These are phyloP conservation scores for Scheffersomyces quercinus DNA, from an alignment of 1,139 yeast species.

Conservation along the genomic window DNA sequence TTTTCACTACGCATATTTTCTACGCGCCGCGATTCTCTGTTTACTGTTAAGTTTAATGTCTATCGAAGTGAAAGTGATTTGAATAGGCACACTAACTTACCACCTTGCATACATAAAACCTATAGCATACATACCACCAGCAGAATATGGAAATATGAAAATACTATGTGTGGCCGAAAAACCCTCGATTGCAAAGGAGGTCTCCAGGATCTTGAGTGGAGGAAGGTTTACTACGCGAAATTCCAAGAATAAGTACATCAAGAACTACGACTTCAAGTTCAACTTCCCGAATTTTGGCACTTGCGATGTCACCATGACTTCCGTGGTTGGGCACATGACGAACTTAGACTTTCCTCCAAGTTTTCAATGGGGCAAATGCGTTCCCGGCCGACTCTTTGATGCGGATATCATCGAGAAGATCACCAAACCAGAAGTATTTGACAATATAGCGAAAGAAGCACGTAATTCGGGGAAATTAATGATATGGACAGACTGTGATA, in stretches of 20 bases:
- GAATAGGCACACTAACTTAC: too few relatives aligned
- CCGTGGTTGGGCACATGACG: slow-evolving; percentile 85
- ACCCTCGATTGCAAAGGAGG: slow-evolving; percentile 90
- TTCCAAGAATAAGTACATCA: slow-evolving; percentile 62
- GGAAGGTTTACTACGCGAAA: slow-evolving; percentile 54
- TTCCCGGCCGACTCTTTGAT: slow-evolving; percentile 63
- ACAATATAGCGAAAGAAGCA: slow-evolving; percentile 73
- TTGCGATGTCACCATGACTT: slow-evolving; percentile 87
- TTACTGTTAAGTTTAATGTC: too few relatives aligned
- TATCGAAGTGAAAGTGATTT: too few relatives aligned
- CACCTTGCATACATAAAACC: too few relatives aligned
- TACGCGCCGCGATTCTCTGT: too few relatives aligned
- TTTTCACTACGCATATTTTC: too few relatives aligned
- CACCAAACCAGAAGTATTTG: slow-evolving; percentile 51
- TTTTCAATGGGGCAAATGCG: slow-evolving; percentile 69
- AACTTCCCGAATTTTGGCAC: slow-evolving; percentile 55
- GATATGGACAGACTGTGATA: slow-evolving; percentile 99
- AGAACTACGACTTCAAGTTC: slow-evolving; percentile 78
- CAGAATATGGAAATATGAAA: slow-evolving; percentile 42
- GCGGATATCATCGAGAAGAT: slow-evolving; percentile 59
- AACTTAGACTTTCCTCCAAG: slow-evolving; percentile 63
- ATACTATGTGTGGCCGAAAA: slow-evolving; percentile 96
- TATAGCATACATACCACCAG: neutral
- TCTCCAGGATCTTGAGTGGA: slow-evolving; percentile 74
- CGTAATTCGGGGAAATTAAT: slow-evolving; percentile 60